Base-by-base conservation (phyloP, 2,329 filamentous ascomycete genomes). In the Pseudopithomyces chartarum region DNA sequence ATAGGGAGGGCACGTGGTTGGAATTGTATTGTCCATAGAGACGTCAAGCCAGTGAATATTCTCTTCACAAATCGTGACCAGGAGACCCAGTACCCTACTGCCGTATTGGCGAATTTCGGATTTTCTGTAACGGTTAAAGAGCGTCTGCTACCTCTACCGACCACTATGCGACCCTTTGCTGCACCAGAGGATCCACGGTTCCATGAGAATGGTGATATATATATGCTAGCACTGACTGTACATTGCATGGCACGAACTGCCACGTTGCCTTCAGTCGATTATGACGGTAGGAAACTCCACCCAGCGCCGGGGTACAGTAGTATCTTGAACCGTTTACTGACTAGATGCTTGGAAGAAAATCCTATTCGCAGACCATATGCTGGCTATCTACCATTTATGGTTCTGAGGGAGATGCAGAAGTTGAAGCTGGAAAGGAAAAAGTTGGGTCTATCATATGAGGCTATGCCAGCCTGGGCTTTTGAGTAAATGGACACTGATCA, bases 21-120 rank as follows among this genome's bases (percentile, higher is more conserved):
- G 62, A 51, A 51, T 7, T 6, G 33, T 1, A 54, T 67, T 12
- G 4, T 57, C 0, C 64, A 65, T 49, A 45, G 63, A 15, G 64
- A 67, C 32, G 49, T 67, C 43, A 67, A 65, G 40, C 64, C 63
- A 0, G 53, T 19, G 0, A 67, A 65, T 32, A 42, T 67, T 0
- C 60, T 65, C 17, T 17, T 67, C 15, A 64, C 58, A 6, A 55
- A 46, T 17, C 10, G 32, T 6, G 20, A 42, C 17, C 50, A 45
- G 23, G 8, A 49, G 5, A n/a, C 4, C 2, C 17, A 29, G 11
- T 58, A 60, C 17, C 61, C 58, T 5, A 56, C 47, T 0, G 19
- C 52, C 10, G 52, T 66, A 26, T 51, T 66, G 2, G 60, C 54
- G 1, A 60, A 66, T 20, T 60, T 66, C 29, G 62, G 63, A 6